These are phyloP conservation scores for Paraphaeosphaeria minitans DNA, from an alignment of 2,329 filamentous ascomycete species.

Conservation along the genomic window DNA sequence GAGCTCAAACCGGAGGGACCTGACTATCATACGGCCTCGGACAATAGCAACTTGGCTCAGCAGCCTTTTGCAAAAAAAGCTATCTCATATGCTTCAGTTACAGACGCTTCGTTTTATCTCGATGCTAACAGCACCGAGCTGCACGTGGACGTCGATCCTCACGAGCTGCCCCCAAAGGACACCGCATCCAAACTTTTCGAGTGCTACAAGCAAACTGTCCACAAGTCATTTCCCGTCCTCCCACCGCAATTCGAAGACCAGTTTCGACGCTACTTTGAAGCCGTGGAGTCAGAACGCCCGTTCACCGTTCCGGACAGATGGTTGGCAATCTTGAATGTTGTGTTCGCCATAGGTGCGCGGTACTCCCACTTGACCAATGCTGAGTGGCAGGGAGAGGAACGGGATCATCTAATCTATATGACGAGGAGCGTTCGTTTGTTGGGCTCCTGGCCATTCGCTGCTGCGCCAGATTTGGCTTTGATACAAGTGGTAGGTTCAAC, in stretches of 20 bases:
- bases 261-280: constrained; percentile 23
- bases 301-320: constrained; percentile 30
- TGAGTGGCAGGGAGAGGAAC: constrained; percentile 34
- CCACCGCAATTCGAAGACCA: constrained; percentile 27
- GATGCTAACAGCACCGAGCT: constrained; percentile 38
- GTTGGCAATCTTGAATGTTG: constrained; percentile 48
- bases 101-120: constrained; percentile 42
- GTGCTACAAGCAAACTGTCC: constrained; percentile 45
- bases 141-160: constrained; percentile 31
- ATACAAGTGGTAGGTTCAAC: constrained; percentile 42
- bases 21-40: background rate
- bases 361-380: constrained; percentile 42
- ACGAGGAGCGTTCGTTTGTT: constrained; percentile 35
- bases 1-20: background rate
- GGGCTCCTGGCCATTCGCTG: constrained; percentile 25
- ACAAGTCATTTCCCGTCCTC: constrained; percentile 40
- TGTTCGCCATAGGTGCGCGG: constrained; percentile 51
- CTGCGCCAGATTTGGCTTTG: constrained; percentile 43
- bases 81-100: constrained; percentile 17
- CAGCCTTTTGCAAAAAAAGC: constrained; percentile 10
- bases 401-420: constrained; percentile 48
- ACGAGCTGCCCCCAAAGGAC: constrained; percentile 37
- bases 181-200: constrained; percentile 41
- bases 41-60: constrained; percentile 1
- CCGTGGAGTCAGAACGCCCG: constrained; percentile 12